Evolutionary conservation across 148 eudicot species (phyloP).

Genomic region (Rhododendron williamsianum): DNA sequence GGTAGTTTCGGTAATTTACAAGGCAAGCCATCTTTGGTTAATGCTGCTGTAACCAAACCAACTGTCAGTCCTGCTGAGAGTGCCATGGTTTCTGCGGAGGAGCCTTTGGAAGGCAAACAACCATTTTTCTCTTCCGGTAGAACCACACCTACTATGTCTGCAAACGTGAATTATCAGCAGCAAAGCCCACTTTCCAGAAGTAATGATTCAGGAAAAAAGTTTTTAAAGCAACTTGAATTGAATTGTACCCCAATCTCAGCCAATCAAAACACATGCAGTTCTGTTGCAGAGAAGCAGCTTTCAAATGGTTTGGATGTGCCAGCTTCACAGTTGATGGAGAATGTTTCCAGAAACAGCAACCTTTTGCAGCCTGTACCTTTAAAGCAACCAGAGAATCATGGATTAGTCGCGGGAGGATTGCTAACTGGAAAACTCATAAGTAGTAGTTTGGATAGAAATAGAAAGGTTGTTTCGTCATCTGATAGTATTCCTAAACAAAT

Average conservation of each 20-base stretch:
- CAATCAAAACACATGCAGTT: constrained; percentile 28
- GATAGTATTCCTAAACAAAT: constrained; percentile 19
- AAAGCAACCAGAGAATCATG: constrained; percentile 33
- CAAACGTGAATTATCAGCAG: constrained; percentile 22
- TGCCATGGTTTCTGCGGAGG: constrained; percentile 24
- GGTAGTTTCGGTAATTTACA: constrained; percentile 12
- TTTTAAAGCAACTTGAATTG: constrained; percentile 42
- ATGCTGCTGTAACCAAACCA: constrained; percentile 25
- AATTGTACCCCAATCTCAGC: constrained; percentile 43
- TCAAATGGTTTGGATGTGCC: constrained; percentile 14
- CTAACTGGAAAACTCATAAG: constrained; percentile 21
- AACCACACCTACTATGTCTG: constrained; percentile 21
- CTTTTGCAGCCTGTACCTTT: constrained; percentile 38
- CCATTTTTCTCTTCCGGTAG: constrained; percentile 31
- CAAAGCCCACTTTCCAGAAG: constrained; percentile 36
- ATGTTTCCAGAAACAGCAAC: constrained; percentile 24
- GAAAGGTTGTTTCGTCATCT: constrained; percentile 20
- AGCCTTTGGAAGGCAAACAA: constrained; percentile 27
- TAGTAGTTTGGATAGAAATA: constrained; percentile 33
- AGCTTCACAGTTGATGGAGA: constrained; percentile 24
- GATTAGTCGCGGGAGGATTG: constrained; percentile 2
- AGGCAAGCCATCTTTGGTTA: constrained; percentile 19
- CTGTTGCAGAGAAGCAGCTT: constrained; percentile 26
- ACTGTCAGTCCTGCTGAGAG: constrained; percentile 13
- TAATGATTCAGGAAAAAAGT: constrained; percentile 30